Conservation (phyloP, 2,329 filamentous ascomycete genomes). For the Fulvia fulva region DNA sequence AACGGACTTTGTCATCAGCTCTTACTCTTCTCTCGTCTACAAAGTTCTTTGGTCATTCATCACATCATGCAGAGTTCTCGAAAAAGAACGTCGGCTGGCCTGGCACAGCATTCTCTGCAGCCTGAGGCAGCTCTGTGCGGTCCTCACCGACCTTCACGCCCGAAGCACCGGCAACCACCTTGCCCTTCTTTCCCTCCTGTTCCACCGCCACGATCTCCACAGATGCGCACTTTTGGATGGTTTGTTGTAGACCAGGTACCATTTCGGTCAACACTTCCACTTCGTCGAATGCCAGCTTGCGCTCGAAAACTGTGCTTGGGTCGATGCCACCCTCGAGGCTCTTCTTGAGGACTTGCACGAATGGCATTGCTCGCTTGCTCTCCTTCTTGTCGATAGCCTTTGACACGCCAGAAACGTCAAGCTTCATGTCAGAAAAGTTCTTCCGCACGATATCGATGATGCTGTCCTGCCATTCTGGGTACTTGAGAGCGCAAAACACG, state of each 20-base stretch:
- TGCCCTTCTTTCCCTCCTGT: conserved; percentile 64
- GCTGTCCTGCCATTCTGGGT: conserved; percentile 87
- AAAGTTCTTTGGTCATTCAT: background rate
- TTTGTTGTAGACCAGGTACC: conserved; percentile 73
- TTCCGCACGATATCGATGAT: conserved; percentile 77
- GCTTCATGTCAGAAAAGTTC: conserved; percentile 59
- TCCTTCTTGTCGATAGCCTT: conserved; percentile 78
- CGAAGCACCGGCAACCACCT: conserved; percentile 50
- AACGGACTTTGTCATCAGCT: too few relatives aligned
- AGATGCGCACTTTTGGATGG: conserved; percentile 62
- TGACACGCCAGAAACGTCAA: conserved; percentile 78
- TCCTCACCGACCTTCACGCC: conserved; percentile 54
- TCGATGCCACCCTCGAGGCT: conserved; percentile 63
- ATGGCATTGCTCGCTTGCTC: conserved; percentile 98
- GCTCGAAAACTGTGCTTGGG: conserved; percentile 70
- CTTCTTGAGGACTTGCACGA: conserved; percentile 82
- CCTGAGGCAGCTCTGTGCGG: conserved; percentile 52
- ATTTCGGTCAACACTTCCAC: conserved; percentile 70
- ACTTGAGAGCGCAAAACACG: conserved; percentile 75
- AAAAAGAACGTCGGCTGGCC: conserved; percentile 80
- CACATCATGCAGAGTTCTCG: conserved; percentile 56
- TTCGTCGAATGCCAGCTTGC: conserved; percentile 86
- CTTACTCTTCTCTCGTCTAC: too few relatives aligned
- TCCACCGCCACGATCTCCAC: conserved; percentile 70
- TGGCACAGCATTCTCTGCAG: conserved; percentile 73